phyloP scores from a whole-genome alignment of 352 stramenopile species.

The Phytophthora litchii region DNA sequence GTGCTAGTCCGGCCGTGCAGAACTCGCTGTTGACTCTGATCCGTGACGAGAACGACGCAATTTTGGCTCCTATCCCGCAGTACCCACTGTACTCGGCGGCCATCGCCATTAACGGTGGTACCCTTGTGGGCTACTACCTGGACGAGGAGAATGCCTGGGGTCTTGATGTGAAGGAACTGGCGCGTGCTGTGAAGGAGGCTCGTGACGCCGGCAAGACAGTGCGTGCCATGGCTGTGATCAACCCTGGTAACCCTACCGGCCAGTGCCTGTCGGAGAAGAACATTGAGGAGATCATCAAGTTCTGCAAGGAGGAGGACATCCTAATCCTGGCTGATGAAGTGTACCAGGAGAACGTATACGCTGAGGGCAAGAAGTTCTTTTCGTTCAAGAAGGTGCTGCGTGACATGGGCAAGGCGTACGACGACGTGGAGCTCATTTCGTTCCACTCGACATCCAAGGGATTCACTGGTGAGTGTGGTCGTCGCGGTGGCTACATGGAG shows the following conservation, averaged over 20 bases:
- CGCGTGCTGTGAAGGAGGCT: constrained; percentile 89
- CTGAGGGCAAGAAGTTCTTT: constrained; percentile 91
- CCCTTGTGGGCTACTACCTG: constrained; percentile 97
- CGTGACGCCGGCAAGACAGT: constrained; percentile 91
- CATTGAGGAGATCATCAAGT: constrained; percentile 95
- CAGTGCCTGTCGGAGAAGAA: constrained; percentile 89
- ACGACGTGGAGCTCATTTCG: constrained; percentile 96
- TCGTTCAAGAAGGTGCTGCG: constrained; percentile 95
- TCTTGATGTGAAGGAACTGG: constrained; percentile 89
- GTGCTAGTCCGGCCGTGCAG: constrained; percentile 95
- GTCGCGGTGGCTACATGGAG: constrained; percentile 97
- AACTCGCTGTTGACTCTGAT: constrained; percentile 94
- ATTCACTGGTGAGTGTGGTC: constrained; percentile 98
- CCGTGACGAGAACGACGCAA: constrained; percentile 79
- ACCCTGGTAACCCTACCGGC: constrained; percentile 99
- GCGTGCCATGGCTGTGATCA: constrained; percentile 98
- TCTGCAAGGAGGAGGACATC: constrained; percentile 94
- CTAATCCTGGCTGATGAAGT: constrained; percentile 99
- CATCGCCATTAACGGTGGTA: constrained; percentile 95
- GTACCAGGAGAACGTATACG: constrained; percentile 99
- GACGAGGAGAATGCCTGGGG: constrained; percentile 96
- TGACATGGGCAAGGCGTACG: constrained; percentile 83
- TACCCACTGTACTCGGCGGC: constrained; percentile 99
- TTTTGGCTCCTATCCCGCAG: constrained; percentile 98
- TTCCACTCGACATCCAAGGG: constrained; percentile 99